Evolutionary conservation across 1,284 basidiomycete species (phyloP).

Genomic region (Anthracocystis setariae): DNA sequence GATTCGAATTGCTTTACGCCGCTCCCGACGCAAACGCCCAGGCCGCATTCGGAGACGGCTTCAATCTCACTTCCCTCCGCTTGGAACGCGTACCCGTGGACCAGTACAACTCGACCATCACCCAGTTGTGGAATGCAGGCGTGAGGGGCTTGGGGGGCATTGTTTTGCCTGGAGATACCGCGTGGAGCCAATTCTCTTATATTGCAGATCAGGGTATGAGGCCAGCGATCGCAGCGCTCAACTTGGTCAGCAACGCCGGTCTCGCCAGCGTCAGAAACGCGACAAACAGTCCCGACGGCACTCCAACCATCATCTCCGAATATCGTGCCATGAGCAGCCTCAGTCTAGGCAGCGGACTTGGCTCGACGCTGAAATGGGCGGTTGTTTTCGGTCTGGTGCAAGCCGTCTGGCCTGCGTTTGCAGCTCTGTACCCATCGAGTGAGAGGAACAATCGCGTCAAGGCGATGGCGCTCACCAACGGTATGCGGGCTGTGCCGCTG

Average conservation of each 20-base stretch:
- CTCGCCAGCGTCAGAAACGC: slow-evolving; percentile 16
- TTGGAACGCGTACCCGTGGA: slow-evolving; percentile 25
- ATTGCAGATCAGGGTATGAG: slow-evolving; percentile 21
- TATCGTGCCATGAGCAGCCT: slow-evolving; percentile 29
- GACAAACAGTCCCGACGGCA: slow-evolving; percentile 7
- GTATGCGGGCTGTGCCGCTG: slow-evolving; percentile 77
- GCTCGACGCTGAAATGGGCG: slow-evolving; percentile 36
- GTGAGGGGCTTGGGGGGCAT: slow-evolving; percentile 21
- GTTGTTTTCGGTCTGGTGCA: slow-evolving; percentile 63
- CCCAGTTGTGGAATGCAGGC: slow-evolving; percentile 10
- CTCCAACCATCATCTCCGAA: slow-evolving; percentile 26
- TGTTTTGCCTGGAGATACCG: slow-evolving; percentile 9
- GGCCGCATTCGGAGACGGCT: slow-evolving; percentile 19
- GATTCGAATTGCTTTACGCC: slow-evolving; percentile 27
- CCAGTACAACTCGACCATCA: slow-evolving; percentile 15
- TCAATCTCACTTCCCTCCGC: slow-evolving; percentile 14
- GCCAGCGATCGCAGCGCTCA: slow-evolving; percentile 26
- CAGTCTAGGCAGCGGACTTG: slow-evolving; percentile 34
- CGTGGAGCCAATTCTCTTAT: slow-evolving; percentile 22
- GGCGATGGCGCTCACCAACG: slow-evolving; percentile 82
- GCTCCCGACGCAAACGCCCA: slow-evolving; percentile 27
- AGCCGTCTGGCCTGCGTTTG: slow-evolving; percentile 82
- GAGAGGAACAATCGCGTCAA: slow-evolving; percentile 77
- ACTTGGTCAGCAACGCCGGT: slow-evolving; percentile 39
- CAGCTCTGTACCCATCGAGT: slow-evolving; percentile 77